Base-by-base conservation (phyloP, 75 land plant species). In the Larix kaempferi region DNA sequence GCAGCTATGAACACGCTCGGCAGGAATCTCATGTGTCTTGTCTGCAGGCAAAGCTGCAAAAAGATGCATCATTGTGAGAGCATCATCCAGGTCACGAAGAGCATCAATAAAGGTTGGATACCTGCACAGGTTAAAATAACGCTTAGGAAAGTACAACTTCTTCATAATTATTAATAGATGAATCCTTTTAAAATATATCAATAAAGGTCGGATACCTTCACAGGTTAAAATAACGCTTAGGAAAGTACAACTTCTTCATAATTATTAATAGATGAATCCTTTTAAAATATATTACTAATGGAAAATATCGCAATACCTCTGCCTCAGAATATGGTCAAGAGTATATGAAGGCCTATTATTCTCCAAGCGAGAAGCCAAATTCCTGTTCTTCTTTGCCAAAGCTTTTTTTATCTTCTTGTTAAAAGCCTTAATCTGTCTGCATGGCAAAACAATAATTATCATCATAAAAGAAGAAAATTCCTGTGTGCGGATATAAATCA, bases 51-150 rank as follows among this genome's bases (percentile, higher is more conserved):
- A 85, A 56, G 89, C 84, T 10, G 96, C 99, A 87, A 98, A 98
- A 10, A 98, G 82, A 74, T 98, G 99, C 25, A 95, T 86, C 91
- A 98, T 90, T 25, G 96, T 89, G 49, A 98, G 92, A 55, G 94
- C 88, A 79, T 98, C 99, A 82, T 98, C 99, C 76, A 95, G 71
- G 85, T 98, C 99, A 39, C 99, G 82, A 17, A 98, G 82, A 10
- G 99, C 98, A 87, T 98, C 99, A 79, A 95, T 80, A 58, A 98
- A 97, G 1, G 83, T 86, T 3, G 99, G 99, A 73, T 95, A 96
- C 83, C 99, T 96, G 79, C 49, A 44, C 26, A 63, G 39, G 15
- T 63, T 39, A 37, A 41, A 33, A 11, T 6, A 35, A 27, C 44
- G 41, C 15, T 23, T 6, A 74, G 4, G 54, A 35, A 73, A 12